Evolutionary conservation across 1,139 yeast genomes (phyloP).

Genomic region (Geotrichum siamense): DNA sequence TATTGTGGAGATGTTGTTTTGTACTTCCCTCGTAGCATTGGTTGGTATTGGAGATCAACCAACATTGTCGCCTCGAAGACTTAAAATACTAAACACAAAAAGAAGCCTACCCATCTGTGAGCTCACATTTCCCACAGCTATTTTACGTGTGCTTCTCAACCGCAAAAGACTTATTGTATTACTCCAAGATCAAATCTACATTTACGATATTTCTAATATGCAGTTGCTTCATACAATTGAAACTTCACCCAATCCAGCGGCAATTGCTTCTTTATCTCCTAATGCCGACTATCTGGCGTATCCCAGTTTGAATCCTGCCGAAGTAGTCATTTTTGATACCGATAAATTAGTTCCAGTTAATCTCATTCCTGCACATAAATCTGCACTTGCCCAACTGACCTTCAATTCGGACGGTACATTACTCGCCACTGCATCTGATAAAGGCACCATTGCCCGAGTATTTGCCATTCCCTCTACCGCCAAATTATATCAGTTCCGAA

Average conservation of each 20-base stretch:
- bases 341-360: conserved; percentile 72
- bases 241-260: conserved; percentile 57
- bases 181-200: conserved; percentile 76
- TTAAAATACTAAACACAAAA: conserved; percentile 77
- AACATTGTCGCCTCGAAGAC: conserved; percentile 67
- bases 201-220: conserved; percentile 86
- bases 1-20: conserved; percentile 83
- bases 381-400: conserved; percentile 70
- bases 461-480: conserved; percentile 79
- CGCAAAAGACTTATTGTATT: conserved; percentile 67
- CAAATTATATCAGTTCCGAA: conserved; percentile 78
- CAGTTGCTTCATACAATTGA: conserved; percentile 81
- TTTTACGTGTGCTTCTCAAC: conserved; percentile 71
- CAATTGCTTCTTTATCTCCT: conserved; percentile 59
- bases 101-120: conserved; percentile 67
- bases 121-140: conserved; percentile 78
- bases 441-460: conserved; percentile 87
- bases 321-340: conserved; percentile 79
- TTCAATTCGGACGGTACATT: conserved; percentile 74
- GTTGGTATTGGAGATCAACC: conserved; percentile 87
- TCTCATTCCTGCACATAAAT: conserved; percentile 90
- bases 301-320: conserved; percentile 81
- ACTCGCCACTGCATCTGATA: conserved; percentile 90
- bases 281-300: conserved; percentile 65
- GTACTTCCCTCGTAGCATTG: conserved; percentile 78